Base-by-base conservation (phyloP, 495 filamentous ascomycete genomes). In the Daldinia grandis region DNA sequence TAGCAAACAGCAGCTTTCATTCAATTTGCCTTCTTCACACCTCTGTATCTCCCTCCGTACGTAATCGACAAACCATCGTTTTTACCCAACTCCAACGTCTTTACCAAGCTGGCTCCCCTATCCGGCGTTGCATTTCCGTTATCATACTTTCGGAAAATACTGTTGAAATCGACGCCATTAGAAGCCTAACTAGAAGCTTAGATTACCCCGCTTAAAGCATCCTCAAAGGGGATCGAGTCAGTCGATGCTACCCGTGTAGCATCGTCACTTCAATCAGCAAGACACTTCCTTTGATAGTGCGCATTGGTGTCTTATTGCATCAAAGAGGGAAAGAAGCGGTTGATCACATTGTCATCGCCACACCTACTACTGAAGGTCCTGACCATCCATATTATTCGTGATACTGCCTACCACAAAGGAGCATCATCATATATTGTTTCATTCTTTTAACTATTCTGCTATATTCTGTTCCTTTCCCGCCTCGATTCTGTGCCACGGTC, bases 331-430 rank as follows among this genome's bases (percentile, higher is more conserved):
- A 44, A 53, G 25, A 58, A 50, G 44, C 65, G 61, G 59, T 40
- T 62, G 59, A 64, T 68, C 65, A 33, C 57, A 60, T 62, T 71
- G 68, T 63, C 53, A 63, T 71, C 37, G 62, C 60, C 40, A 35
- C 28, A 60, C 27, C 40, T 38, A 37, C 15, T 27, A 9, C 37
- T n/a, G 12, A 15, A 14, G 12, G 15, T 40, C 15, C 42, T 12
- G 12, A 24, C 19, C 15, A 17, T 40, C n/a, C 38, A 40, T 40
- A 40, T 8, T 1, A 47, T 21, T 24, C 42, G 42, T 47, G 42
- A 47, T 47, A 47, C 10, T 47, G 10, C 42, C 21, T 47, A 47
- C 59, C 58, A 72, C 64, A 67, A 72, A 72, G 69, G 30, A 66
- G 5, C 9, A 40, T 19, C 33, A 66, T 33, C 58, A 60, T 17